A percentile compares a stretch with the other conserved stretches of the same genome.
phyloP scores from a whole-genome alignment of 23 red algal genomes.

The Gracilaria gracilis region DNA sequence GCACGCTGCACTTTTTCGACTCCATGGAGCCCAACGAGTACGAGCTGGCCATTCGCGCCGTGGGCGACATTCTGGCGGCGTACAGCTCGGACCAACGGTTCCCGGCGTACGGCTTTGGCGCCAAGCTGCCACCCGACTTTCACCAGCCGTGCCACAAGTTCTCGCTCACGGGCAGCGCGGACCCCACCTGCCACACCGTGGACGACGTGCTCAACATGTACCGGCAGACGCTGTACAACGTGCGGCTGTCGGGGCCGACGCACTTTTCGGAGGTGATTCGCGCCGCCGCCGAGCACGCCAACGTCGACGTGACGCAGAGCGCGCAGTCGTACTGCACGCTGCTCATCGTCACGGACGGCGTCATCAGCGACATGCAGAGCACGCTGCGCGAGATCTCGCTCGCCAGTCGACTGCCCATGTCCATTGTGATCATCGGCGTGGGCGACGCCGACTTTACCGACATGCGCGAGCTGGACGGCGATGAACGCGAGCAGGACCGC shows the following conservation, averaged over 20 bases:
- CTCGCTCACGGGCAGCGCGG: conserved; percentile 56
- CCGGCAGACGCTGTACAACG: conserved; percentile 60
- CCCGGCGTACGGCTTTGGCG: conserved; percentile 85
- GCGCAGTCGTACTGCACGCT: conserved; percentile 73
- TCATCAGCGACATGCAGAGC: conserved; percentile 80
- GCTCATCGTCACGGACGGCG: conserved; percentile 86
- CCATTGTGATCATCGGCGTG: conserved; percentile 87
- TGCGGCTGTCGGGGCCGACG: conserved; percentile 77
- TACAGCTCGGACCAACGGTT: conserved; percentile 56
- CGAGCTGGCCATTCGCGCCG: conserved; percentile 78
- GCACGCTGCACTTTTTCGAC: conserved; percentile 82
- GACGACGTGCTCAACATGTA: conserved; percentile 84
- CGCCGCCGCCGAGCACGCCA: conserved; percentile 63
- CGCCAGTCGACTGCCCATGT: conserved; percentile 68
- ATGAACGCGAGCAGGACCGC: conserved; percentile 48
- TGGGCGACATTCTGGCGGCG: conserved; percentile 72
- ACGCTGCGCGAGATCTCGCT: conserved; percentile 70
- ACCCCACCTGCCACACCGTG: conserved; percentile 71
- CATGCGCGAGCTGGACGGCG: conserved; percentile 76
- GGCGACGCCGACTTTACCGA: conserved; percentile 82
- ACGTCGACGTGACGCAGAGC: conserved; percentile 24
- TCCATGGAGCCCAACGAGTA: conserved; percentile 74
- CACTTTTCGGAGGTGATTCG: conserved; percentile 73
- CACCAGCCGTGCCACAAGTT: conserved; percentile 68
- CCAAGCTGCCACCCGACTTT: conserved; percentile 80